Base-by-base conservation (phyloP, 1,284 basidiomycete genomes). In the Moesziomyces parantarcticus region DNA sequence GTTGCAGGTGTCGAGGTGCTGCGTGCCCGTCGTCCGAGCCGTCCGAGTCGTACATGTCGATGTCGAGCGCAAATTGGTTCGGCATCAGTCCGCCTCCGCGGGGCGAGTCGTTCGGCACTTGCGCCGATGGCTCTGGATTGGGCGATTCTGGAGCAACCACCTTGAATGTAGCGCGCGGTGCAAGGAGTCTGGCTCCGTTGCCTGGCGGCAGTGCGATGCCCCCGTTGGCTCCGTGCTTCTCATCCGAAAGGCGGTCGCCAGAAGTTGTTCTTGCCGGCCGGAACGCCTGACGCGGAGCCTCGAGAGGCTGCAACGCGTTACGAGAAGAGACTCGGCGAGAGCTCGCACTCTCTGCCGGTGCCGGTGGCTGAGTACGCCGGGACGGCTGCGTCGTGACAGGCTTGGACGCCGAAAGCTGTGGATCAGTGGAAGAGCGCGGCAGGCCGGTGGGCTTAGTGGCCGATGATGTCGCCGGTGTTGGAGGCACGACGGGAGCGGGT, bases 31-130 rank as follows among this genome's bases (percentile, higher is more conserved):
- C 65, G 47, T 73, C 65, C 0, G 70, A 68, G 13, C 42, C 50
- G 18, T 68, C 64, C 16, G 70, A 73, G 36, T 68, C 61, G 55
- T 68, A 68, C 65, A 68, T 58, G 49, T 73, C 65, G 23, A 73
- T 68, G 47, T 63, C 61, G 14, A 73, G 43, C 11, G 70, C 60
- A 36, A 51, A 48, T 18, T 58, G 70, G 11, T 22, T 51, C 18
- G 50, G 47, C 10, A 52, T 39, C 34, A 55, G 41, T 6, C 44
- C 52, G 7, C 57, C 53, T 13, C 20, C 26, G 6, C 40, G 58
- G 7, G 58, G 59, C 18, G 55, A 62, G 20, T 58, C 55, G 20
- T 58, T 48, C 34, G 48, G 26, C 39, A 54, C 50, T 13, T 9
- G 10, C 49, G 58, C 9, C 50, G 47, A 26, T 56, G 50, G 21